phyloP scores from a whole-genome alignment of 2,329 filamentous ascomycete genomes.

The Diplodia seriata region DNA sequence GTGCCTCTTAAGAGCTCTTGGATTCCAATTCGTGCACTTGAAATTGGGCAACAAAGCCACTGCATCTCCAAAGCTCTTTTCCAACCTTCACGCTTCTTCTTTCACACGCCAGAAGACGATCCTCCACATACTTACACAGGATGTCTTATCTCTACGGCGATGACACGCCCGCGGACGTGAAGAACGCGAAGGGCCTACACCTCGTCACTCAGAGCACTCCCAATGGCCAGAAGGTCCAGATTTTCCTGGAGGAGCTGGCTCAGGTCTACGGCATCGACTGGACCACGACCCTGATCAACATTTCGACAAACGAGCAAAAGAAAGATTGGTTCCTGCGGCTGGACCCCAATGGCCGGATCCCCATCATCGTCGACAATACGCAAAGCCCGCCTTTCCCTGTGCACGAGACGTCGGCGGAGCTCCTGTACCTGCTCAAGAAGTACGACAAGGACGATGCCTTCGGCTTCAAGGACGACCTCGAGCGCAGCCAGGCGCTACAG shows the following conservation, averaged over 20 bases:
- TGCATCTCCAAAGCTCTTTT: background rate
- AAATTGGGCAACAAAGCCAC: background rate
- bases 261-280: slow-evolving; percentile 53
- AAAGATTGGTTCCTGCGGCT: slow-evolving; percentile 61
- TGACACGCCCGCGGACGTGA: slow-evolving; percentile 55
- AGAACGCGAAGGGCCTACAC: slow-evolving; percentile 59
- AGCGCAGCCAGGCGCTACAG: slow-evolving; percentile 57
- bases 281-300: slow-evolving; percentile 43
- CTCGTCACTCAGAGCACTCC: slow-evolving; percentile 60
- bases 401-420: slow-evolving; percentile 61
- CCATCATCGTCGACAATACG: slow-evolving; percentile 26
- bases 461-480: slow-evolving; percentile 60
- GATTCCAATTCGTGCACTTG: background rate
- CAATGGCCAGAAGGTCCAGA: slow-evolving; percentile 61
- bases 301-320: slow-evolving; percentile 62
- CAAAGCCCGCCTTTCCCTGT: slow-evolving; percentile 51
- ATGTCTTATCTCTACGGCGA: slow-evolving; percentile 55
- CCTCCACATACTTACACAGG: slow-evolving; percentile 17
- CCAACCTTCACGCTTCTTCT: background rate
- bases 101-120: background rate
- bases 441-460: slow-evolving; percentile 59
- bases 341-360: slow-evolving; percentile 40
- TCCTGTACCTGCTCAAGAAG: slow-evolving; percentile 60
- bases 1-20: background rate
- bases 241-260: slow-evolving; percentile 63